A percentile compares a stretch with the other conserved stretches of the same genome.
These are phyloP conservation scores for Colletotrichum sp. DNA, from an alignment of 2,329 filamentous ascomycete genomes.

Conservation along the genomic window DNA sequence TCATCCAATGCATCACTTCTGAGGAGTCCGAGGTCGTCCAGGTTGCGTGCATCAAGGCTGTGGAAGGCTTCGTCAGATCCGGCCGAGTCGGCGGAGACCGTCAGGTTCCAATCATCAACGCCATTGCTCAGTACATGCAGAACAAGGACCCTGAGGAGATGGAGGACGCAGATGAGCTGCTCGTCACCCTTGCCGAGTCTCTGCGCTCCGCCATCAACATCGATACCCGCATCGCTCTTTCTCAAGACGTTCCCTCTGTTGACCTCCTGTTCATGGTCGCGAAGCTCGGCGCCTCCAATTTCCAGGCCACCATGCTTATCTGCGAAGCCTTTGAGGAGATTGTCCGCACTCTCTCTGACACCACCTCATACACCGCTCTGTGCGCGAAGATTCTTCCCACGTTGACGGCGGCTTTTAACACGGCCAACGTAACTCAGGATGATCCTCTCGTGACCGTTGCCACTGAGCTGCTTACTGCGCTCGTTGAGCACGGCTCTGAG, in stretches of 20 bases:
- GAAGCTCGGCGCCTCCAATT: constrained; percentile 86
- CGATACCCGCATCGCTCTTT: constrained; percentile 76
- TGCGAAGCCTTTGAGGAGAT: constrained; percentile 92
- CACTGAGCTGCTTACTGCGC: constrained; percentile 79
- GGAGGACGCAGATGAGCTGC: constrained; percentile 87
- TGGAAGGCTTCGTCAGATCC: constrained; percentile 70
- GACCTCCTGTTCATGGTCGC: constrained; percentile 88
- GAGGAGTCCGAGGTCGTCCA: constrained; percentile 89
- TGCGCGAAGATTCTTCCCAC: constrained; percentile 88
- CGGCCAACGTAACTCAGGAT: constrained; percentile 84
- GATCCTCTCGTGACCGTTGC: constrained; percentile 80
- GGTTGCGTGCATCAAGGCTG: constrained; percentile 86
- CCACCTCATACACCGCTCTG: constrained; percentile 75
- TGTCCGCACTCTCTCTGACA: constrained; percentile 69
- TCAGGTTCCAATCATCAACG: constrained; percentile 66
- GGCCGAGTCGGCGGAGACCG: constrained; percentile 54
- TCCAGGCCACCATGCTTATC: constrained; percentile 87
- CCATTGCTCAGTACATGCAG: constrained; percentile 76
- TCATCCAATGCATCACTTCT: constrained; percentile 74
- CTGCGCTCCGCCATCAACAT: constrained; percentile 83
- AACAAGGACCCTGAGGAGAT: constrained; percentile 83
- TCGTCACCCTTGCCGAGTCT: constrained; percentile 88
- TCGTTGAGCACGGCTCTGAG: constrained; percentile 82
- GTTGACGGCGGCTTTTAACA: constrained; percentile 86
- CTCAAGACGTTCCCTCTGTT: constrained; percentile 74